Base-by-base conservation (phyloP, 2,329 filamentous ascomycete genomes). In the Aspergillus nomiae region DNA sequence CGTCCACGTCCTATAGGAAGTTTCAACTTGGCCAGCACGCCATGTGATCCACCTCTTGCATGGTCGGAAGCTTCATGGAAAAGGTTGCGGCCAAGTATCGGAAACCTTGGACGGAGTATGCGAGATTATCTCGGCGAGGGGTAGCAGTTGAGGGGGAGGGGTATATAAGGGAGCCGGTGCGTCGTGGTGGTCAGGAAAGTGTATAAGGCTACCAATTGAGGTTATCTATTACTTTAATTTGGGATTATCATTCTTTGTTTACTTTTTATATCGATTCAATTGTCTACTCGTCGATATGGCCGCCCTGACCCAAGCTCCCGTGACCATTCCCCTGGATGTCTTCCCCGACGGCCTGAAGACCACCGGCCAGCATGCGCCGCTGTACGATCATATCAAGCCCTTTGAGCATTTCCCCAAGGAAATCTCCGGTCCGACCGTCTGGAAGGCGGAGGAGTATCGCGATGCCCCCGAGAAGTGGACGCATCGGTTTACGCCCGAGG, bases 371-470 rank as follows among this genome's bases (percentile, higher is more conserved):
- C 89, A 91, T 69, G 82, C 86, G 28, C 91, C 92, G 1, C 76
- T 91, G 38, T 89, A 89, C 72, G 82, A 88, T 36, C 79, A 84
- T 10, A 77, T 94, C n/a, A 81, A 80, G 56, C 86, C 90, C 0
- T 94, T 92, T 75, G 82, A 85, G 0, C 83, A 85, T 19, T 94
- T 94, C 71, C 91, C 91, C 50, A 86, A 86, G 63, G 78, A 89
- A 64, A 92, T 94, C 74, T 83, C 83, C 0, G 91, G 91, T 12
- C 86, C 86, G 0, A 94, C 90, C 0, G 87, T 91, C 34, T 95
- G 92, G 92, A 83, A 85, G 59, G 83, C 85, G 6, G 84, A 87
- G 34, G 89, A 91, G 36, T 92, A 89, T 71, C 81, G 80, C 59
- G 76, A 84, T 66, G 81, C 85, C 69, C 87, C 89, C 0, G 87